Conservation (phyloP, 1,284 basidiomycete genomes). For the Rhodotorula glutinis region DNA sequence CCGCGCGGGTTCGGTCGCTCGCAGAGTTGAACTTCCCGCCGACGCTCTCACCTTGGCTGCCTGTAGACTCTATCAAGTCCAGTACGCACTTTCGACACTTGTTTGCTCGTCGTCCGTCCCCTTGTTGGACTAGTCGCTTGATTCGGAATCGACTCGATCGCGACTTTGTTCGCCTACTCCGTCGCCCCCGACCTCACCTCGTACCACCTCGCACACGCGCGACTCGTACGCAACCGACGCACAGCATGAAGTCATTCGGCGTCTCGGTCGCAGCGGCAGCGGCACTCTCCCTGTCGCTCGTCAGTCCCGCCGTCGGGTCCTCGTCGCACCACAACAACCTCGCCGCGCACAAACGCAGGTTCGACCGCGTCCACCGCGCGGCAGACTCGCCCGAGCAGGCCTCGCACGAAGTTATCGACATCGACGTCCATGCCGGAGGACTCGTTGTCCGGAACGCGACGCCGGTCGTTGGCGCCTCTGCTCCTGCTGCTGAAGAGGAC, state of each 20-base stretch:
- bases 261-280: constrained; percentile 1
- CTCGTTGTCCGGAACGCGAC: not conserved
- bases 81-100: no score
- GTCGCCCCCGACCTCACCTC: no score
- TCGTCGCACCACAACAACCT: constrained; percentile 1
- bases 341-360: constrained; percentile 5
- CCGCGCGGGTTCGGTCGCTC: no score
- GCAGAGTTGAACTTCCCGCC: no score
- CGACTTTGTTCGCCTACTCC: no score
- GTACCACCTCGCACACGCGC: no score
- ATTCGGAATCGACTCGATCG: no score
- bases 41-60: no score
- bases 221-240: no score
- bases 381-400: not conserved
- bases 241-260: not conserved
- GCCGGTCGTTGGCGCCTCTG: not conserved
- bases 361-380: constrained; percentile 13
- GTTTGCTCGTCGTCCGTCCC: not conserved
- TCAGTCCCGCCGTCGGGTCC: not conserved
- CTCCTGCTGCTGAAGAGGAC: not conserved
- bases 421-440: constrained; percentile 1
- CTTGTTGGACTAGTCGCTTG: no score
- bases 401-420: not conserved
- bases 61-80: no score
- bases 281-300: not conserved